A percentile compares a stretch with the other conserved stretches of the same genome.
phyloP scores from a whole-genome alignment of 495 filamentous ascomycete genomes.

The Penicillium atrosanguineum region DNA sequence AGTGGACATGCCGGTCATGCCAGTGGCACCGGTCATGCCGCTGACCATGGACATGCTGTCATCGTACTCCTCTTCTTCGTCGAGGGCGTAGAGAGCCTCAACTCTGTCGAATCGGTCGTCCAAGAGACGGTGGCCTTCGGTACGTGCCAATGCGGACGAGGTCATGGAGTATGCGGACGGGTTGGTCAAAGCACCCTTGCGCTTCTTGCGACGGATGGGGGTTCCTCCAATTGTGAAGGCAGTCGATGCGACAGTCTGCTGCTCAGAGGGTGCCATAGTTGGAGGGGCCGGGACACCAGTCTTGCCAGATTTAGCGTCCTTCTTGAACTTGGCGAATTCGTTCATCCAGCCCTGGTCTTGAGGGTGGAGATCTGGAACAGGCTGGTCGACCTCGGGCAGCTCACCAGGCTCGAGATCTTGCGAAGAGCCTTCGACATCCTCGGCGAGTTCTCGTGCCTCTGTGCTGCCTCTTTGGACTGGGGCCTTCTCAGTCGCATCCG shows the following conservation, averaged over 20 bases:
- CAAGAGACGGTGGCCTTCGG: slow-evolving; percentile 80
- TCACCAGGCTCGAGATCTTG: slow-evolving; percentile 31
- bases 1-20: slow-evolving; percentile 45
- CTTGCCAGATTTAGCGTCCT: slow-evolving; percentile 56
- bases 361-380: slow-evolving; percentile 40
- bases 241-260: slow-evolving; percentile 65
- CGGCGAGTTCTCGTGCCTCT: slow-evolving; percentile 15
- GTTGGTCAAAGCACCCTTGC: slow-evolving; percentile 85
- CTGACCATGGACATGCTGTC: slow-evolving; percentile 54
- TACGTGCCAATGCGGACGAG: slow-evolving; percentile 81
- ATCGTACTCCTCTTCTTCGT: slow-evolving; percentile 62
- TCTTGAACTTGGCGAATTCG: slow-evolving; percentile 89
- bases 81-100: slow-evolving; percentile 77
- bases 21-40: slow-evolving; percentile 47
- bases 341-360: slow-evolving; percentile 77
- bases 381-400: slow-evolving; percentile 44
- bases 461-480: slow-evolving; percentile 44
- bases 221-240: slow-evolving; percentile 68
- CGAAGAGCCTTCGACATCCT: slow-evolving; percentile 4
- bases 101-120: slow-evolving; percentile 91
- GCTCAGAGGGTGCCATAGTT: slow-evolving; percentile 49
- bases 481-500: slow-evolving; percentile 83
- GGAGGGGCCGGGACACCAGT: slow-evolving; percentile 36
- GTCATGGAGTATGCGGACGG: slow-evolving; percentile 96
- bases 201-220: slow-evolving; percentile 79